Conservation (phyloP, 2,329 filamentous ascomycete genomes). For the Colletotrichum camelliae region DNA sequence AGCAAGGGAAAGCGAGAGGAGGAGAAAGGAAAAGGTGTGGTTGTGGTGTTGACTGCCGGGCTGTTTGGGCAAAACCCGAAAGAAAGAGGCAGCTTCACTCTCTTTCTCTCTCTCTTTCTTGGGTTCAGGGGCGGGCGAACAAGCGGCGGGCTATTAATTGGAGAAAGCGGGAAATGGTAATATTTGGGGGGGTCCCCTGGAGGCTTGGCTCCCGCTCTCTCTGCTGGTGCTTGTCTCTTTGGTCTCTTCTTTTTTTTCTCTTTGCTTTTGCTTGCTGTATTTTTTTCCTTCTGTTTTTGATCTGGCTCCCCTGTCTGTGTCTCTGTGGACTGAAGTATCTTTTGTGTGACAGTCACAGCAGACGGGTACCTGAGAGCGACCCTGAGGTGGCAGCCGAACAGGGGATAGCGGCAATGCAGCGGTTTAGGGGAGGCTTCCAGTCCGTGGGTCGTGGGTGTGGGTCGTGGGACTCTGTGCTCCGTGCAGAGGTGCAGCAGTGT, state of each 20-base stretch:
- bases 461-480: not conserved
- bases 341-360: conserved; percentile 18
- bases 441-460: not conserved
- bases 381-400: not conserved
- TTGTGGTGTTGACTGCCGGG: not conserved
- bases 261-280: not conserved
- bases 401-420: conserved; percentile 16
- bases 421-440: conserved; percentile 9
- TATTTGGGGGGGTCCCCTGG: conserved; percentile 14
- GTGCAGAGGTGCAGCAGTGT: not conserved
- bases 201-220: conserved; percentile 9
- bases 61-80: conserved; percentile 3
- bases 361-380: conserved; percentile 18
- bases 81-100: conserved; percentile 8
- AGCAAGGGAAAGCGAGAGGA: conserved; percentile 10
- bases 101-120: not conserved
- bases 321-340: conserved; percentile 7
- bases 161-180: conserved; percentile 19
- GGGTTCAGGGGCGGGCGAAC: conserved; percentile 20
- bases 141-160: conserved; percentile 19
- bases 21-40: not conserved
- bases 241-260: not conserved
- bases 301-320: not conserved
- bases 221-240: not conserved
- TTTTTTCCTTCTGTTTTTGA: not conserved